Base-by-base conservation (phyloP, 306 rosid species). In the Medicago truncatula region DNA sequence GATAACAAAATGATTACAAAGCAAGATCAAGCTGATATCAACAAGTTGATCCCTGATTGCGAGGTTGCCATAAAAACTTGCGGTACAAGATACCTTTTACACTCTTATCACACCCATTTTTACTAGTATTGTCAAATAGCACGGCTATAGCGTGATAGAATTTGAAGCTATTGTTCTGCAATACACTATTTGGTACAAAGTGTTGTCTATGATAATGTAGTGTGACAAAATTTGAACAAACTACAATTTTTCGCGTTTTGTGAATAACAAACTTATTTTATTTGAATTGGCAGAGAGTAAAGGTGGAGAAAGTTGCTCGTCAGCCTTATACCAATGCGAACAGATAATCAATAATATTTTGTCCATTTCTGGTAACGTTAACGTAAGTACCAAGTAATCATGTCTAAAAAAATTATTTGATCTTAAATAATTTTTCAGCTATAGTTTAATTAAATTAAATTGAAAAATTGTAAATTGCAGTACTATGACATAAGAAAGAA, bases 401-500 rank as follows among this genome's bases (percentile, higher is more conserved):
- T 11, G 47, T 38, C n/a, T 16, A 9, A 8, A 17, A 8, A 38
- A 63, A 3, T 63, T 8, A 38, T 38, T 38, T 16, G 17, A 15
- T 21, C 4, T 56, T 21, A 6, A 58, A 23, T 23, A 23, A 23
- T 1, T 58, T 58, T 58, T 14, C 0, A 20, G 1, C 1, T 11
- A 11, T 20, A 57, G 2, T 59, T 25, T 57, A 57, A 12, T 6
- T 9, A 59, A 38, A 66, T 38, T 31, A 31, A 31, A 4, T 46
- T 38, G 38, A 4, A 34, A 60, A 2, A 28, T 2, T 15, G 12
- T 56, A 44, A 75, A 73, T 9, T 87, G 85, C 89, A 94, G 98
- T 83, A 88, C 83, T 94, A 94, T 79, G 98, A 94, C 59, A 81
- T 92, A 1, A 90, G 94, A 84, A 94, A 87, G 92, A 34, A 88